phyloP scores from a whole-genome alignment of 345 rosid species.

The Gossypium turneri region DNA sequence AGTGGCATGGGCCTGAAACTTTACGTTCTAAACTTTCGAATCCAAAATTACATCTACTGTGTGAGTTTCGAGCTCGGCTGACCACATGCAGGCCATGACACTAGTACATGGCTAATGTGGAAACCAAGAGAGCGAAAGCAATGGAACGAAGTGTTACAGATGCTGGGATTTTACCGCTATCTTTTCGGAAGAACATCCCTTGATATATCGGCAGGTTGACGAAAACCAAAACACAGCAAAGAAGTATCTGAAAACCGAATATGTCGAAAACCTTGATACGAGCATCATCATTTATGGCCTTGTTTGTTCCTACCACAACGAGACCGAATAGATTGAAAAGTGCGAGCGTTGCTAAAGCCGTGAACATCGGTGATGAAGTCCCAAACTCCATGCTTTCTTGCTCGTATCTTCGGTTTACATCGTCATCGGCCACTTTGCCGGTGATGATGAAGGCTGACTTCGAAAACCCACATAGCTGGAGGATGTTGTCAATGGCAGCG shows the following conservation, averaged over 20 bases:
- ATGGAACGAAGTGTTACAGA: conserved; percentile 35
- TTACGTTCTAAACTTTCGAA: background rate
- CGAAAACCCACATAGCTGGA: conserved; percentile 38
- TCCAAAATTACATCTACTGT: background rate
- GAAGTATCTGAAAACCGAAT: conserved; percentile 40
- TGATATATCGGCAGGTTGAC: conserved; percentile 49
- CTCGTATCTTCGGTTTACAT: conserved; percentile 42
- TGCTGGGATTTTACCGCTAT: conserved; percentile 58
- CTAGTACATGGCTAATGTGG: conserved; percentile 17
- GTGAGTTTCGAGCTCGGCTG: background rate
- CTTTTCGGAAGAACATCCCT: conserved; percentile 50
- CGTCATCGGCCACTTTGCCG: conserved; percentile 58
- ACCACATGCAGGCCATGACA: background rate
- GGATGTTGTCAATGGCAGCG: background rate
- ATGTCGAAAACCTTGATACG: conserved; percentile 9
- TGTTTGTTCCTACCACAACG: background rate
- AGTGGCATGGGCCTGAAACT: background rate
- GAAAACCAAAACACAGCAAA: conserved; percentile 43
- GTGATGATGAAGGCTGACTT: conserved; percentile 56
- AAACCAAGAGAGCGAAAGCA: conserved; percentile 36
- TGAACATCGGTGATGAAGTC: conserved; percentile 56
- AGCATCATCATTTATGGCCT: background rate
- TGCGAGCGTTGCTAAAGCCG: conserved; percentile 34
- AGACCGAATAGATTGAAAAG: conserved; percentile 31
- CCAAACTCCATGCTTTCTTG: conserved; percentile 81